Evolutionary conservation across 2,329 filamentous ascomycete genomes (phyloP).

Genomic region (Ophiostoma pallidulum): DNA sequence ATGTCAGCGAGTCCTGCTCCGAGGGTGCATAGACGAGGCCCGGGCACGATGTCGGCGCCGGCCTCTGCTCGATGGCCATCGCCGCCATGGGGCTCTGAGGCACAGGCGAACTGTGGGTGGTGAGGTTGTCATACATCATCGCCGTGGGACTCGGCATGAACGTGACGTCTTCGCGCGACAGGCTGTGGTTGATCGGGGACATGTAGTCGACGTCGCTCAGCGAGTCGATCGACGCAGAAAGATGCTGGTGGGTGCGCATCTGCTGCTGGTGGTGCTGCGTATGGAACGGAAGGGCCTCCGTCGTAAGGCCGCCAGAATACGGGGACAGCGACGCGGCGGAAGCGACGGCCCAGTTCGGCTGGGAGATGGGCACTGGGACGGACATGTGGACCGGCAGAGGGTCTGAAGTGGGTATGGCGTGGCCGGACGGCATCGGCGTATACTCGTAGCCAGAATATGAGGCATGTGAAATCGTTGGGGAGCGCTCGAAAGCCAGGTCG

Average conservation of each 20-base stretch:
- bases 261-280: slow-evolving; percentile 5
- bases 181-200: slow-evolving; percentile 45
- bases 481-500: slow-evolving; percentile 29
- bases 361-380: slow-evolving; percentile 8
- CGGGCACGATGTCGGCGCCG: slow-evolving; percentile 51
- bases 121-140: slow-evolving; percentile 46
- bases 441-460: slow-evolving; percentile 30
- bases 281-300: slow-evolving; percentile 2
- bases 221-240: slow-evolving; percentile 48
- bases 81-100: slow-evolving; percentile 46
- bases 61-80: slow-evolving; percentile 46
- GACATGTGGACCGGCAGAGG: slow-evolving; percentile 10
- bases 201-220: slow-evolving; percentile 55
- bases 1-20: slow-evolving; percentile 46
- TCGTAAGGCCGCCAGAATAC: slow-evolving; percentile 11
- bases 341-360: slow-evolving; percentile 10
- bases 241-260: slow-evolving; percentile 31
- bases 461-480: slow-evolving; percentile 38
- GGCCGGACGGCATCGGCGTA: slow-evolving; percentile 30
- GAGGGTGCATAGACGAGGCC: slow-evolving; percentile 51
- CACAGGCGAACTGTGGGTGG: slow-evolving; percentile 41
- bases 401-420: slow-evolving; percentile 1
- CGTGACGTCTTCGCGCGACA: slow-evolving; percentile 44
- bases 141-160: slow-evolving; percentile 47
- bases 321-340: slow-evolving; percentile 9